Evolutionary conservation across 768 basidiomycete species (phyloP).

Genomic region (Strobilomyces confusus): DNA sequence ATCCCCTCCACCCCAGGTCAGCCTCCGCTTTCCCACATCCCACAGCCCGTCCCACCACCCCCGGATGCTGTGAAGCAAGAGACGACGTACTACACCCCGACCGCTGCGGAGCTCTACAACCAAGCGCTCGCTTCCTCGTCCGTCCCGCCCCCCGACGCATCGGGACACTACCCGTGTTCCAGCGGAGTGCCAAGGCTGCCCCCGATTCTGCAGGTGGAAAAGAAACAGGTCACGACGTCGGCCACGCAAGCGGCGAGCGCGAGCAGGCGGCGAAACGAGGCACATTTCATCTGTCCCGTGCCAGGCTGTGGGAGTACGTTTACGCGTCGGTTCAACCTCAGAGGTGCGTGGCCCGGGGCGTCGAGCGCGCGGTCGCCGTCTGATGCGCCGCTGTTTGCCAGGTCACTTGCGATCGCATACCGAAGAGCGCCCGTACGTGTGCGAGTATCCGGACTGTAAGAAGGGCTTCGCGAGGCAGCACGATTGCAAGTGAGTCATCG

Average conservation of each 20-base stretch:
- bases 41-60: slow-evolving; percentile 13
- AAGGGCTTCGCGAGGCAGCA: slow-evolving; percentile 95
- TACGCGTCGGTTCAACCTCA: slow-evolving; percentile 84
- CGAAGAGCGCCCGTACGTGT: slow-evolving; percentile 91
- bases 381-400: slow-evolving; percentile 26
- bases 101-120: slow-evolving; percentile 52
- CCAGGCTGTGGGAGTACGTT: slow-evolving; percentile 97
- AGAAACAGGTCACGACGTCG: slow-evolving; percentile 91
- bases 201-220: slow-evolving; percentile 87
- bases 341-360: slow-evolving; percentile 49
- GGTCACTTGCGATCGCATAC: slow-evolving; percentile 95
- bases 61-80: slow-evolving; percentile 39
- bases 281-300: slow-evolving; percentile 90
- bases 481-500: slow-evolving; percentile 82
- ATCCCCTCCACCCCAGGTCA: slow-evolving; percentile 31
- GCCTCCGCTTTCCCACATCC: slow-evolving; percentile 28
- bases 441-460: slow-evolving; percentile 90
- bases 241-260: slow-evolving; percentile 92
- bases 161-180: slow-evolving; percentile 29
- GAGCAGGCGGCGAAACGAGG: slow-evolving; percentile 84
- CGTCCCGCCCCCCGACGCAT: slow-evolving; percentile 16
- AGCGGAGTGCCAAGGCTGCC: slow-evolving; percentile 54
- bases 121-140: slow-evolving; percentile 40
- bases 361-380: slow-evolving; percentile 1
- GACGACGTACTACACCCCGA: slow-evolving; percentile 43